Conservation (phyloP, 2,329 filamentous ascomycete genomes). For the Diplodia mutila region DNA sequence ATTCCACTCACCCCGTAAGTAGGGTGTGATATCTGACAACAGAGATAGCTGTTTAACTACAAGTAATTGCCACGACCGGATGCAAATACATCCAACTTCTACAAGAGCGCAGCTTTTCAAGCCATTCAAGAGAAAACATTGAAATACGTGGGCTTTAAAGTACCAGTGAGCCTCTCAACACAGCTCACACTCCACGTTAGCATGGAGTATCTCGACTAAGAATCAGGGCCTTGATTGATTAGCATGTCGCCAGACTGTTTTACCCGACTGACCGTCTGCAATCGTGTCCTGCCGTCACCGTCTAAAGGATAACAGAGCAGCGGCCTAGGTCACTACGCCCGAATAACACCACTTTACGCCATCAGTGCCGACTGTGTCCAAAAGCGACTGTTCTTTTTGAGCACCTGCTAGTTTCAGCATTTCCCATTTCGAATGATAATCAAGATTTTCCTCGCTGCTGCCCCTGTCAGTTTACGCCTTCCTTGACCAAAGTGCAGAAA, state of each 20-base stretch:
- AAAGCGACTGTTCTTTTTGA: not conserved
- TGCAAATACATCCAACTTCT: too few species aligned
- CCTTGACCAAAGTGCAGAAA: not conserved
- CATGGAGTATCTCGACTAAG: not conserved
- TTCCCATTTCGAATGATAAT: not conserved
- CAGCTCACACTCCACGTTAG: not conserved
- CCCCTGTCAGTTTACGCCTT: conserved; percentile 5
- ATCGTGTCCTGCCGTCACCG: not conserved
- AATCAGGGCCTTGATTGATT: conserved; percentile 12
- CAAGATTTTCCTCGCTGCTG: not conserved
- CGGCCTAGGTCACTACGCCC: not conserved
- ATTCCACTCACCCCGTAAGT: too few species aligned
- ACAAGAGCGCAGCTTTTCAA: too few species aligned
- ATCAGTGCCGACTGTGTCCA: conserved; percentile 6
- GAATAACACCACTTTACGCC: not conserved
- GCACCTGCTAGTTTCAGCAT: conserved; percentile 7
- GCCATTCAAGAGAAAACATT: too few species aligned
- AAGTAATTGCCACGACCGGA: too few species aligned
- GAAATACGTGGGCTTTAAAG: too few species aligned
- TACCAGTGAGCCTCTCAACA: not conserved
- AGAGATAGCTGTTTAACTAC: too few species aligned
- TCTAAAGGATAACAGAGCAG: not conserved
- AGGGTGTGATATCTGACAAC: too few species aligned
- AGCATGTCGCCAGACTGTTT: conserved; percentile 2
- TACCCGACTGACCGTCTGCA: conserved; percentile 5